Evolutionary conservation across 495 filamentous ascomycete genomes (phyloP), one percentile per base, ranked within the genome.

Genomic region (Cercophora samala): DNA sequence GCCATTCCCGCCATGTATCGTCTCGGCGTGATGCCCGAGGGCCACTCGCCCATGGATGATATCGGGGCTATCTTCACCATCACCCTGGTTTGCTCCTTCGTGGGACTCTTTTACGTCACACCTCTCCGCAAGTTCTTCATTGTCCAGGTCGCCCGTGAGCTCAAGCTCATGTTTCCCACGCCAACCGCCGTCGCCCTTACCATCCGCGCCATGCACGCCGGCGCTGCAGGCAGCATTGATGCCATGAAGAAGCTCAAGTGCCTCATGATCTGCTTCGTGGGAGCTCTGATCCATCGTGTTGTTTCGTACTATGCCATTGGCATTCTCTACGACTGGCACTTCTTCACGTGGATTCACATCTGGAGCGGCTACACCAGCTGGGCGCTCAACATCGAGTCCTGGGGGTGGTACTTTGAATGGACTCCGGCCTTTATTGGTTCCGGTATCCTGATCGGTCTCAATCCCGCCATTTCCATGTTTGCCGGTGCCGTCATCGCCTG

Each of bases 61-160:
- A 89, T 86, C 68, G 83, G 84, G 53, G 76, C 82, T 29, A 82
- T 90, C 60, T 77, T 89, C 61, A 84, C 84, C 32, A 83, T 90
- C 64, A 89, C 87, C 15, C 80, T 86, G 61, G 83, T 88, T 66
- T 81, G 82, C 59, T 85, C 85, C n/a, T 90, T 88, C 76, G 86
- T 88, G 70, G 87, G 88, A n/a, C 74, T 89, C 24, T 88, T 89
- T 75, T 89, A 88, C 70, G 87, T 85, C 60, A 89, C 86, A 1
- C 88, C 88, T 29, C 79, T 90, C 52, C 85, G 88, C 56, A 88
- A 88, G 68, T 90, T 90, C 78, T 90, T 89, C 77, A 84, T 90
- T 76, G 79, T 89, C 68, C 84, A 89, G 68, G 84, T 89, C 22
- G 86, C 83, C 23, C 80, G 86, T 24, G 87, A 89, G 74, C 76